phyloP scores from a whole-genome alignment of 140 eudicot species.

The Oenanthe javanica region DNA sequence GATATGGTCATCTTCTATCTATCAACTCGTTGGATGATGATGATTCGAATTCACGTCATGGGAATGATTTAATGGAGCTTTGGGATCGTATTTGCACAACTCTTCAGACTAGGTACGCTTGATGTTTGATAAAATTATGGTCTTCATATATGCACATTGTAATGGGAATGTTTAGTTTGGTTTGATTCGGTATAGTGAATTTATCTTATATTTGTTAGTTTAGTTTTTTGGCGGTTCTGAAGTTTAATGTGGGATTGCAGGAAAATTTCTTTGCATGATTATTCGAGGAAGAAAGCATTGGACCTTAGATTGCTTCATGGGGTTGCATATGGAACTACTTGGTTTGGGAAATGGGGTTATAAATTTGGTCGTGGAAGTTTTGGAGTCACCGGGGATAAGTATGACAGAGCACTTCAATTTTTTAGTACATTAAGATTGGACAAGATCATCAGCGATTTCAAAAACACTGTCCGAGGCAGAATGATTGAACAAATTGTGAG shows the following conservation, averaged over 20 bases:
- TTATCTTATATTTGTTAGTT: background rate
- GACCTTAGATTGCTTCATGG: constrained; percentile 60
- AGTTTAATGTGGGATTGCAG: constrained; percentile 26
- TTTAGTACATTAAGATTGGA: constrained; percentile 46
- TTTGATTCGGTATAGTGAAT: background rate
- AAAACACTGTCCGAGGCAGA: constrained; percentile 21
- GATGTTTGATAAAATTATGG: background rate
- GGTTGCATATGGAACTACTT: constrained; percentile 39
- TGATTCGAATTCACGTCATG: constrained; percentile 26
- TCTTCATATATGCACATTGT: background rate
- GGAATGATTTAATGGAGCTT: constrained; percentile 44
- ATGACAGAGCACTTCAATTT: constrained; percentile 38
- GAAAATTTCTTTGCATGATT: constrained; percentile 44
- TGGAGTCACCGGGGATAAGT: constrained; percentile 44
- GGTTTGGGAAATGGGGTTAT: constrained; percentile 82
- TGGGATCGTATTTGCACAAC: constrained; percentile 62
- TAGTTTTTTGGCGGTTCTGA: constrained; percentile 1
- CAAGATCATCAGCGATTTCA: constrained; percentile 34
- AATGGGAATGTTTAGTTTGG: background rate
- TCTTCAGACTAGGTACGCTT: constrained; percentile 47
- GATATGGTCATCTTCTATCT: constrained; percentile 64
- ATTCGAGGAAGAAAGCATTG: constrained; percentile 33
- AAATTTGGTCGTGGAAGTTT: constrained; percentile 46
- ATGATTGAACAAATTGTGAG: constrained; percentile 33
- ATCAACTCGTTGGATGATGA: constrained; percentile 28